A percentile compares a stretch with the other conserved stretches of the same genome.
phyloP scores from a whole-genome alignment of 2,329 filamentous ascomycete species.

The Grosmannia huntii region DNA sequence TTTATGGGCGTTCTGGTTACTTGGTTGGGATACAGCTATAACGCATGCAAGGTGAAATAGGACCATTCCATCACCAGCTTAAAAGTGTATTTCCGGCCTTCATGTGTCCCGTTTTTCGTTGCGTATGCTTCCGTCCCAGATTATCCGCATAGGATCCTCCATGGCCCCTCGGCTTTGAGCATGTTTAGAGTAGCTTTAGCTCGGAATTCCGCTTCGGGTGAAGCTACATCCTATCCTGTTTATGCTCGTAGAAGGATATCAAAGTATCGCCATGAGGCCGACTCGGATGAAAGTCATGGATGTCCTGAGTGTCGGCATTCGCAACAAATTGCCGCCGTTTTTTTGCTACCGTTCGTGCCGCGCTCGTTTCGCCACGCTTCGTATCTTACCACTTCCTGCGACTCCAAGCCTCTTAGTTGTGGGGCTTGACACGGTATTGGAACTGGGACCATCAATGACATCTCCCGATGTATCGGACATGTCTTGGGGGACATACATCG shows the following conservation, averaged over 20 bases:
- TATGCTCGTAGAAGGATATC: not conserved
- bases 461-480: not conserved
- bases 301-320: not conserved
- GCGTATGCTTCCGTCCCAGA: too few species aligned
- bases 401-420: too few species aligned
- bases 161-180: too few species aligned
- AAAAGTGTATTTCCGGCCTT: not conserved
- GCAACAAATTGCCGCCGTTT: not conserved
- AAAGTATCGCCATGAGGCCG: not conserved
- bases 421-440: not conserved
- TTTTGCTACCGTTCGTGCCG: not conserved
- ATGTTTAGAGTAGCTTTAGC: not conserved
- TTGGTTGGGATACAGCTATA: not conserved
- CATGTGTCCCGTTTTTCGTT: not conserved
- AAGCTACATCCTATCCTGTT: not conserved
- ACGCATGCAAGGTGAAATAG: not conserved
- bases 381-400: not conserved
- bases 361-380: not conserved
- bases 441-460: not conserved
- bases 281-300: not conserved
- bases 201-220: not conserved
- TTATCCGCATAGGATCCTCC: too few species aligned
- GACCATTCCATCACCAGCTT: not conserved
- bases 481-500: not conserved
- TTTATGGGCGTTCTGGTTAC: not conserved